phyloP scores from a whole-genome alignment of 2,329 filamentous ascomycete genomes.

The Paracamarosporium sp. region DNA sequence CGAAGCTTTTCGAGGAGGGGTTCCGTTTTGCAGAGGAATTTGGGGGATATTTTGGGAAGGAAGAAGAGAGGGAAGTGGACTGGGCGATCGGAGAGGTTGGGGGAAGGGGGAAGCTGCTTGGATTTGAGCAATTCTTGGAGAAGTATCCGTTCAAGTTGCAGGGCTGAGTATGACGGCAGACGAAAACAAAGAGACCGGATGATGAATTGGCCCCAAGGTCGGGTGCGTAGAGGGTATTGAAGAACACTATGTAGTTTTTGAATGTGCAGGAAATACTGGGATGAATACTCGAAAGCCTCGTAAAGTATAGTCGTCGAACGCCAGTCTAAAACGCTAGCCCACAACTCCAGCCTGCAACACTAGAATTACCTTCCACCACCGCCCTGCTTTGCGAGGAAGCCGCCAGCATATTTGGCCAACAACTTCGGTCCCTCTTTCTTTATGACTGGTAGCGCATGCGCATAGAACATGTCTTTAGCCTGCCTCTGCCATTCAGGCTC shows the following conservation, averaged over 20 bases:
- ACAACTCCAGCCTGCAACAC: too few species aligned
- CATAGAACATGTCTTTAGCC: conserved; percentile 25
- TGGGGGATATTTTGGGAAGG: neutral
- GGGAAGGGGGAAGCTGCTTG: neutral
- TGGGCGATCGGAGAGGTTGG: neutral
- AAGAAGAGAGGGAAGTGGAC: neutral
- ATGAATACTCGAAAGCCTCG: too few species aligned
- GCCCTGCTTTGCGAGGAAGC: conserved; percentile 18
- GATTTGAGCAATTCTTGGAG: neutral
- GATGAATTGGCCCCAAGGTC: too few species aligned
- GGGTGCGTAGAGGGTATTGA: too few species aligned
- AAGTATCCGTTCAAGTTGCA: neutral
- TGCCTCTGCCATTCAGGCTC: conserved; percentile 25
- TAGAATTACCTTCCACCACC: neutral
- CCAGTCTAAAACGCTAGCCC: too few species aligned
- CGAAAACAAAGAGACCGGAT: too few species aligned
- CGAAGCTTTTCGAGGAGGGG: neutral
- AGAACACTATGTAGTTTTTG: too few species aligned
- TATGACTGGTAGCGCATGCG: conserved; percentile 28
- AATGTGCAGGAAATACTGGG: too few species aligned
- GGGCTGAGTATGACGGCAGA: neutral
- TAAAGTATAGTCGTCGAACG: too few species aligned
- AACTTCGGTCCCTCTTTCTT: conserved; percentile 27
- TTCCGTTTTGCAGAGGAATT: neutral
- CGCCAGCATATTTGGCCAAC: conserved; percentile 22